phyloP scores from a whole-genome alignment of 495 filamentous ascomycete genomes.

The Hypoxylon perforatum region DNA sequence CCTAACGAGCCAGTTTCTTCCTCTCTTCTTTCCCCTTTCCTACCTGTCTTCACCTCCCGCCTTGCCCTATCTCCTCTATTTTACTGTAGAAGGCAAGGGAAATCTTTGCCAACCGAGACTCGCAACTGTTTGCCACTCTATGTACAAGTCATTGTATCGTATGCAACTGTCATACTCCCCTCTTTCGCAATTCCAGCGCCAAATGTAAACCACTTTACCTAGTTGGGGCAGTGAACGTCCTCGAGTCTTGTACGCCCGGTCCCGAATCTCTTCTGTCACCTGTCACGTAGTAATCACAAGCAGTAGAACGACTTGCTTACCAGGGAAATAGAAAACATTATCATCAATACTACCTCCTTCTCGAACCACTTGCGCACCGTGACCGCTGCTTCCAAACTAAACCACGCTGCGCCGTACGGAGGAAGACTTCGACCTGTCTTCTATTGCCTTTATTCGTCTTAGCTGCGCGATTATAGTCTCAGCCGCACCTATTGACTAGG shows the following conservation, averaged over 20 bases:
- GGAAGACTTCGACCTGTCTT: slow-evolving; percentile 1
- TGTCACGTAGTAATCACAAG: slow-evolving; percentile 14
- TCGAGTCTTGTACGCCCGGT: slow-evolving; percentile 15
- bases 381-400: slow-evolving; percentile 3
- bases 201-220: slow-evolving; percentile 34
- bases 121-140: slow-evolving; percentile 26
- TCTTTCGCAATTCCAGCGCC: slow-evolving; percentile 7
- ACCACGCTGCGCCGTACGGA: neutral
- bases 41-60: neutral
- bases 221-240: slow-evolving; percentile 7
- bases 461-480: neutral
- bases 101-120: slow-evolving; percentile 3
- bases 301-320: slow-evolving; percentile 32
- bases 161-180: slow-evolving; percentile 17
- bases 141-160: slow-evolving; percentile 23
- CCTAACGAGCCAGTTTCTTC: slow-evolving; percentile 20
- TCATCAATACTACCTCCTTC: slow-evolving; percentile 10
- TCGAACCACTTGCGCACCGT: slow-evolving; percentile 31
- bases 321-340: slow-evolving; percentile 31
- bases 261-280: slow-evolving; percentile 21
- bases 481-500: neutral
- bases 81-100: neutral
- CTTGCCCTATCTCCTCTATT: slow-evolving; percentile 1
- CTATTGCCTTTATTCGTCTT: neutral
- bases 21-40: slow-evolving; percentile 2